Evolutionary conservation across 192 early-diverging fungal genomes (phyloP), one percentile per base, ranked within the genome.

Genomic region (Linnemannia elongata): DNA sequence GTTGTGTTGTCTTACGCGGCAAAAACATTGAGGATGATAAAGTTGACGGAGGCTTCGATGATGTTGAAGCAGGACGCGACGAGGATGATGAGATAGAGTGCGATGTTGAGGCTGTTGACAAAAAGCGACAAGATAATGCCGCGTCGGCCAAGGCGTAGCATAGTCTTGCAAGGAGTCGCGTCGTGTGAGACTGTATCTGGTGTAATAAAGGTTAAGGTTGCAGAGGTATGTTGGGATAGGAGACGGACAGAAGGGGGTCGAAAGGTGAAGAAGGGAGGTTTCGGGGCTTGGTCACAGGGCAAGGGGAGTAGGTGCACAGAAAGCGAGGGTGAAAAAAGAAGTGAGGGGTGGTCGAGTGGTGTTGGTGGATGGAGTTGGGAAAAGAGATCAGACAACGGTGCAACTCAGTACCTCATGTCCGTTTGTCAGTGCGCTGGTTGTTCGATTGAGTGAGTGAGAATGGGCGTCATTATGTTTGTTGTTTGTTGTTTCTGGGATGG

Each of bases 51-150:
- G 1, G 80, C 85, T n/a, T 87, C 80, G 13, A 66, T 63, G 66
- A 87, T 79, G 68, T 87, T 87, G 30, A 87, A 69, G 55, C 85
- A 87, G 10, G 85, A 76, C 33, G 85, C 79, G 17, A 75, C 68
- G 17, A 87, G 72, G 49, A 87, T 75, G 63, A 87, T 81, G 6
- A 87, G 38, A 52, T 87, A 87, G 8, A 87, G 72, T 2, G 27
- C 70, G 15, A 87, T 81, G 27, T 87, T 87, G 72, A 87, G 80
- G 41, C 76, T 77, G 47, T 87, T 81, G 78, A 81, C 77, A 73
- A 87, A 78, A 1, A 81, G 76, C 35, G 85, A 87, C 36, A 87
- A 55, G 72, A 87, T 78, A 47, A 87, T 87, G 45, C 85, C 80
- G 49, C 76, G 18, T 52, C 80, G 79, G 47, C 85, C 75, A 60